Base-by-base conservation (phyloP, 257 asterid genomes). In the Solanum commersonii region DNA sequence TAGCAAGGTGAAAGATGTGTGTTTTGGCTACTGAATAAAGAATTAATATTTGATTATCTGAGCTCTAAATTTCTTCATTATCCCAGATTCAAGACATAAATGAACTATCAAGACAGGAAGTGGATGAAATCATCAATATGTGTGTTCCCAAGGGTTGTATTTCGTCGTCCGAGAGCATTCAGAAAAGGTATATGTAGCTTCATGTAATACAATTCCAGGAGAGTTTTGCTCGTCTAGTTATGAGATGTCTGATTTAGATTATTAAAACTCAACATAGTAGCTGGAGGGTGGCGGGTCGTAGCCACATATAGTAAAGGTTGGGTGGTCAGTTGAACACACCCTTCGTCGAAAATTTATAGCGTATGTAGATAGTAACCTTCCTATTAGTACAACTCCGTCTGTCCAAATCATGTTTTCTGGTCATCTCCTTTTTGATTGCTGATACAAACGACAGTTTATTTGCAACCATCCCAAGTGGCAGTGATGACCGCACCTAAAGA, bases 91-190 rank as follows among this genome's bases (percentile, higher is more conserved):
- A 93, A 91, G 99, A 97, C 92, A 96, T 97, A 89, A 97, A 96
- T 89, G 99, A 97, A 92, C 90, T 97, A 83, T 94, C 99, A 68
- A 96, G 99, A 81, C 99, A 95, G 90, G 99, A 97, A 94, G 98
- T 97, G 88, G 99, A 96, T 87, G 99, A 95, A 90, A 93, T 95
- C 90, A 94, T 95, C 90, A 93, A 91, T 87, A 68, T 89, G 89
- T 96, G 95, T 91, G 89, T 91, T 86, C 90, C 92, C 87, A 92
- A 92, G 88, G 96, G 91, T 88, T 87, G 86, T 90, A 89, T 92
- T 89, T 92, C 98, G 46, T 85, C 98, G 44, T 92, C 98, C 6
- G 99, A 96, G 86, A 94, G 90, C 89, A 96, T 94, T 84, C 97
- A 97, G 77, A 94, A 92, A 89, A 94, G 99, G 99, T 97, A 90